These are phyloP conservation scores for Chiua virens DNA, from an alignment of 768 basidiomycete genomes.

Conservation along the genomic window DNA sequence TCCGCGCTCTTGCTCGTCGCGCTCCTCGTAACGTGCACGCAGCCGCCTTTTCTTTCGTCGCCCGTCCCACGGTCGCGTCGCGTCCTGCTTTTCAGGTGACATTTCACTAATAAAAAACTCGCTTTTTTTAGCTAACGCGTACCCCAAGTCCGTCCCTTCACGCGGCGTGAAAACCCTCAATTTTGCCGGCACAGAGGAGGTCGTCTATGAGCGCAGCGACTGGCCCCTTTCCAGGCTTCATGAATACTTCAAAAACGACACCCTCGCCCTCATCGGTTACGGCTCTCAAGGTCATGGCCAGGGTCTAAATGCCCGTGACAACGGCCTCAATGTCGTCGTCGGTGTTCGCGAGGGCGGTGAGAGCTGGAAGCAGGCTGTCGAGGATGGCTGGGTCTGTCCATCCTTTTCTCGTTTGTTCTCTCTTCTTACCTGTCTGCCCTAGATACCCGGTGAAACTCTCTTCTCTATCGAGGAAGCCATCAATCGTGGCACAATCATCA, in stretches of 20 bases:
- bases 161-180: constrained; percentile 95
- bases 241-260: constrained; percentile 99
- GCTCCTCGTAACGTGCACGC: constrained; percentile 53
- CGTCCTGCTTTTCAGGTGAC: constrained; percentile 24
- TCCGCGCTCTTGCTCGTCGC: constrained; percentile 68
- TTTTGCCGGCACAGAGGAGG: constrained; percentile 93
- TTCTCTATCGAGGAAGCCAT: constrained; percentile 99
- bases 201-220: constrained; percentile 93
- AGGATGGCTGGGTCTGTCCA: constrained; percentile 89
- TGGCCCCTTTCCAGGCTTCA: constrained; percentile 98
- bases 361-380: constrained; percentile 93
- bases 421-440: not conserved
- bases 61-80: constrained; percentile 39
- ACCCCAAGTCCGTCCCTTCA: constrained; percentile 40
- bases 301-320: constrained; percentile 98
- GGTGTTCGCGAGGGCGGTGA: constrained; percentile 97
- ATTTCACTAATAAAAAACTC: constrained; percentile 33
- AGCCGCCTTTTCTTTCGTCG: constrained; percentile 70
- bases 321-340: constrained; percentile 96
- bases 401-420: not conserved
- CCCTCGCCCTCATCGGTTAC: constrained; percentile 97
- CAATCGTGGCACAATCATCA: constrained; percentile 94
- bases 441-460: constrained; percentile 95
- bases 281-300: constrained; percentile 99
- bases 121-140: constrained; percentile 3